phyloP scores from a whole-genome alignment of 2,329 filamentous ascomycete species.

The Trichocomaceae sp. region DNA sequence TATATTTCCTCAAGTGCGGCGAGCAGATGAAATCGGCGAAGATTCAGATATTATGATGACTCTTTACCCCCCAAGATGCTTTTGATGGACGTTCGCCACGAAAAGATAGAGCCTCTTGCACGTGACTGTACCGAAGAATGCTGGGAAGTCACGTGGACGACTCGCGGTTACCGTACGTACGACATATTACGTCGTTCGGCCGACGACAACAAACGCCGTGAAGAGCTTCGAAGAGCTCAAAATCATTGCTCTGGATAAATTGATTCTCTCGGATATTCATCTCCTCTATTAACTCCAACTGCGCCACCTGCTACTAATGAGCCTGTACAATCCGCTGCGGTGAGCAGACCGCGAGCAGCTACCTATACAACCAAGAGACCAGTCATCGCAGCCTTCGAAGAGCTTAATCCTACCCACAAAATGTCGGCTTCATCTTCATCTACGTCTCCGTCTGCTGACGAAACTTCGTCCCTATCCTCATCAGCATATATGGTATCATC shows the following conservation, averaged over 20 bases:
- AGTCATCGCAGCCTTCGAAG: neutral
- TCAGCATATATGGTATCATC: conserved; percentile 37
- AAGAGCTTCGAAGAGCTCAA: neutral
- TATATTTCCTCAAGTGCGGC: neutral
- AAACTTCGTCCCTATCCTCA: conserved; percentile 29
- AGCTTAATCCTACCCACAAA: neutral
- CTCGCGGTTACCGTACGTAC: too few relatives aligned
- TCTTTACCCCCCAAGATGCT: neutral
- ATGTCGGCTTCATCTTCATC: conserved; percentile 24
- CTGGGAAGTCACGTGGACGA: conserved; percentile 5
- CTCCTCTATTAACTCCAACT: neutral
- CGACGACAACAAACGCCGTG: neutral
- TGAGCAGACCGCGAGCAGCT: conserved; percentile 8
- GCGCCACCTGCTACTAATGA: conserved; percentile 5
- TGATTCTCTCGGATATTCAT: neutral
- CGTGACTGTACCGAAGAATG: conserved; percentile 2
- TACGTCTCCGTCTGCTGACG: conserved; percentile 21
- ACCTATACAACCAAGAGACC: neutral
- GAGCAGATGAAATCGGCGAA: neutral
- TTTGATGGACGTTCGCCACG: conserved; percentile 4
- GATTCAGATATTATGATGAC: neutral
- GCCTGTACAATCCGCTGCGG: conserved; percentile 7
- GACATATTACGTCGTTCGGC: conserved; percentile 8
- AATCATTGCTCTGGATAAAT: neutral
- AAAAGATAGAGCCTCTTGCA: neutral